These are phyloP conservation scores for Gamsiella multidivaricata DNA, from an alignment of 192 early-diverging fungal genomes.

Conservation along the genomic window DNA sequence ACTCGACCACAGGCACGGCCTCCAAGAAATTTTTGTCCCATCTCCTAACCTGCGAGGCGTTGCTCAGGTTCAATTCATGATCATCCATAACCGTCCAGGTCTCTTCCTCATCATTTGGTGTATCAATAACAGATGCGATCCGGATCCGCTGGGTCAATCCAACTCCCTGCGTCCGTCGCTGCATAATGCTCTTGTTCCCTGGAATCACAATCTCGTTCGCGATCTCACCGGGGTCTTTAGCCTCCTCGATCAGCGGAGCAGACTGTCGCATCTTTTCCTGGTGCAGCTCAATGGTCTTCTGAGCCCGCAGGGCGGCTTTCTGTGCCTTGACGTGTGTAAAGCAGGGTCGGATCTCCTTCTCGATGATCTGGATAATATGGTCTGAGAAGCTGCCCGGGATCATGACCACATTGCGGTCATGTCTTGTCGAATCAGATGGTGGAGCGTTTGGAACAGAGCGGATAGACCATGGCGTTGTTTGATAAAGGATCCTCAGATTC, in stretches of 20 bases:
- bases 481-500: slow-evolving; percentile 10
- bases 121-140: slow-evolving; percentile 34
- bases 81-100: slow-evolving; percentile 5
- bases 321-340: slow-evolving; percentile 36
- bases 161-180: not conserved
- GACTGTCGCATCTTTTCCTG: slow-evolving; percentile 14
- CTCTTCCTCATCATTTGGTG: slow-evolving; percentile 40
- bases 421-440: not conserved
- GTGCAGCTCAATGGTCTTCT: slow-evolving; percentile 21
- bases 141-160: not conserved
- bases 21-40: slow-evolving; percentile 38
- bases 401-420: slow-evolving; percentile 1
- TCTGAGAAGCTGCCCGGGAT: slow-evolving; percentile 38
- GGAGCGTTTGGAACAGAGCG: not conserved
- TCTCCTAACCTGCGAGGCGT: not conserved
- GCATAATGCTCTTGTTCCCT: not conserved
- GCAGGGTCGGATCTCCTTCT: slow-evolving; percentile 31
- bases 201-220: not conserved
- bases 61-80: not conserved
- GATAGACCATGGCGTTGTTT: slow-evolving; percentile 29
- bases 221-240: not conserved
- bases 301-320: slow-evolving; percentile 15
- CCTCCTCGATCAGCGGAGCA: not conserved
- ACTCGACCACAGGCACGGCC: slow-evolving; percentile 27
- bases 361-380: slow-evolving; percentile 36